Conservation (phyloP, 495 filamentous ascomycete genomes). For the Collariella sp. region DNA sequence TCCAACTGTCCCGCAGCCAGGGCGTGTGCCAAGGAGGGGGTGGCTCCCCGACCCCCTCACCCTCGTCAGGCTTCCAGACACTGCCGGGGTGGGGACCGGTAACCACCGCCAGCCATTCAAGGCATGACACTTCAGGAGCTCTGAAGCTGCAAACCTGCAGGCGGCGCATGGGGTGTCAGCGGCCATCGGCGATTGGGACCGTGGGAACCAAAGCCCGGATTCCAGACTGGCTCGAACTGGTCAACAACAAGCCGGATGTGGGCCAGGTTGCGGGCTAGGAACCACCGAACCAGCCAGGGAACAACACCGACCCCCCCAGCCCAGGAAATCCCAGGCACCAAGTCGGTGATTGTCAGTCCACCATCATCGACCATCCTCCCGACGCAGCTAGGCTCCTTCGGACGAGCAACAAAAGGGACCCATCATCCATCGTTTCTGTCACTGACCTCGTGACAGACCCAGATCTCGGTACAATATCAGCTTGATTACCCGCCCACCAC, state of each 20-base stretch:
- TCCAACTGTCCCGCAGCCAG: slow-evolving; percentile 17
- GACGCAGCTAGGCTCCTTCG: slow-evolving; percentile 5
- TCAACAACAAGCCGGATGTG: slow-evolving; percentile 2
- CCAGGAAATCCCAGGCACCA: slow-evolving; percentile 7
- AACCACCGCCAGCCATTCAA: slow-evolving; percentile 25
- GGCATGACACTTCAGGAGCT: slow-evolving; percentile 26
- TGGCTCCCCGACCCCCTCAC: no score
- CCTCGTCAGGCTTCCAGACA: slow-evolving; percentile 25
- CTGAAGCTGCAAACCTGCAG: slow-evolving; percentile 25
- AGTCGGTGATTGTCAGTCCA: slow-evolving; percentile 7
- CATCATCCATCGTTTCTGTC: not conserved
- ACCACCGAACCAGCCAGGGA: not conserved
- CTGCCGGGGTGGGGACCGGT: slow-evolving; percentile 18
- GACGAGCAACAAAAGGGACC: not conserved
- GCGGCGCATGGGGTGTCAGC: slow-evolving; percentile 19
- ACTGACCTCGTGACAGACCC: slow-evolving; percentile 10
- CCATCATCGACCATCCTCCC: slow-evolving; percentile 2
- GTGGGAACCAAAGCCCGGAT: slow-evolving; percentile 6
- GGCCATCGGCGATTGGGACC: slow-evolving; percentile 12
- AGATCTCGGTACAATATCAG: slow-evolving; percentile 14
- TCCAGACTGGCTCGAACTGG: slow-evolving; percentile 10
- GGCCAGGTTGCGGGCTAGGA: not conserved
- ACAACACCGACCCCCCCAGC: not conserved
- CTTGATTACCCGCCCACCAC: slow-evolving; percentile 9
- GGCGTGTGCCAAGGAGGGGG: slow-evolving; percentile 8